phyloP scores from a whole-genome alignment of 805 yeast genomes.

The Saccharomyces kudriavzevii region DNA sequence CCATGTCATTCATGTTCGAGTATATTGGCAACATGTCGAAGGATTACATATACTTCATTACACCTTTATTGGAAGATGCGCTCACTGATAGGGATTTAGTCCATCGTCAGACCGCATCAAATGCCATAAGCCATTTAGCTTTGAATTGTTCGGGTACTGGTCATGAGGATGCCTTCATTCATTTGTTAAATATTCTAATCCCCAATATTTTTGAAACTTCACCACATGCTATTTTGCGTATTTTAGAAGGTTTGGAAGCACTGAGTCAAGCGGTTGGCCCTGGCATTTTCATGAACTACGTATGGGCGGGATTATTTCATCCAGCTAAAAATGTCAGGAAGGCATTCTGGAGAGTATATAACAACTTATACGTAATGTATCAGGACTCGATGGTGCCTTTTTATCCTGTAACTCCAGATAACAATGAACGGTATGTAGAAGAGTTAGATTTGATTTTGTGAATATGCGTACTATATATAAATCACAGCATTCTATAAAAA shows the following conservation, averaged over 20 bases:
- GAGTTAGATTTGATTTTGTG: conserved; percentile 40
- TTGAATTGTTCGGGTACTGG: conserved; percentile 69
- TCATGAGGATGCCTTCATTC: conserved; percentile 74
- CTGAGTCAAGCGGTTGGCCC: conserved; percentile 65
- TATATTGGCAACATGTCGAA: conserved; percentile 74
- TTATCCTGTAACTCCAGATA: conserved; percentile 52
- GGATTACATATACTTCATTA: conserved; percentile 73
- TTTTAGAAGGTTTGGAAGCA: conserved; percentile 72
- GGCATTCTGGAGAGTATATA: conserved; percentile 81
- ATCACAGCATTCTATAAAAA: not conserved
- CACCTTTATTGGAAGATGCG: conserved; percentile 82
- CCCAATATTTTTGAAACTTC: conserved; percentile 93
- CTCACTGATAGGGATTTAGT: conserved; percentile 83
- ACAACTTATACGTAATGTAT: conserved; percentile 63
- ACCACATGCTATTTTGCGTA: conserved; percentile 84
- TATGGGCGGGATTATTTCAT: conserved; percentile 86
- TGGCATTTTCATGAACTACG: conserved; percentile 65
- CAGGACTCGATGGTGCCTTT: conserved; percentile 73
- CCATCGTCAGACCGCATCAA: conserved; percentile 91
- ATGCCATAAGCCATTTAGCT: conserved; percentile 75
- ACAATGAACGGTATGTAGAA: conserved; percentile 26
- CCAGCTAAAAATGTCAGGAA: conserved; percentile 82
- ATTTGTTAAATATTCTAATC: conserved; percentile 67
- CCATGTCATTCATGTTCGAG: conserved; percentile 85
- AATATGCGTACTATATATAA: not conserved